Conservation (phyloP, 1,139 yeast genomes). For the Candida sp. region DNA sequence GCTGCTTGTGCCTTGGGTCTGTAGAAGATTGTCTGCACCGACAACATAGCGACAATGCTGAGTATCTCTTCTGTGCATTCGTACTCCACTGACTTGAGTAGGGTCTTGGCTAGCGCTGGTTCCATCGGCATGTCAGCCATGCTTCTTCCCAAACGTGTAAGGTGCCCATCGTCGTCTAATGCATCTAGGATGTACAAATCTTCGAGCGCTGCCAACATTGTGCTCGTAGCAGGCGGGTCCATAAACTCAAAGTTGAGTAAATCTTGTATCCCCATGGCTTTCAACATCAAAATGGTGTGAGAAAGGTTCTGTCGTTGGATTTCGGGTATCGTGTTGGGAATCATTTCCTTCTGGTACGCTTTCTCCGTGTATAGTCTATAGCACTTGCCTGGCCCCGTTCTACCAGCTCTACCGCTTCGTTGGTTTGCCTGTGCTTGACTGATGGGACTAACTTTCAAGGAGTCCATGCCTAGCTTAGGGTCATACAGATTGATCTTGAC, state of each 20-base stretch:
- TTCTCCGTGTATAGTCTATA: constrained; percentile 74
- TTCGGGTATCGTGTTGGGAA: constrained; percentile 86
- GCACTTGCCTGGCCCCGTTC: constrained; percentile 87
- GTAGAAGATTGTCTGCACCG: constrained; percentile 84
- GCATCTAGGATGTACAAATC: constrained; percentile 87
- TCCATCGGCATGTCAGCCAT: constrained; percentile 98
- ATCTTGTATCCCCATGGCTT: constrained; percentile 95
- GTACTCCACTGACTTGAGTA: constrained; percentile 74
- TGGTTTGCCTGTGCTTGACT: constrained; percentile 87
- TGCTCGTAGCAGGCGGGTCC: constrained; percentile 89
- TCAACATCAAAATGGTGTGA: constrained; percentile 84
- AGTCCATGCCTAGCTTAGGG: constrained; percentile 95
- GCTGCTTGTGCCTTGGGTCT: constrained; percentile 83
- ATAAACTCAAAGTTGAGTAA: constrained; percentile 82
- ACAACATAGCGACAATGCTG: constrained; percentile 89
- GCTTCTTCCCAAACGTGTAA: constrained; percentile 76
- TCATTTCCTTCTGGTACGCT: constrained; percentile 78
- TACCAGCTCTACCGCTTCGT: constrained; percentile 85
- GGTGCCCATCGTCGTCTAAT: constrained; percentile 73
- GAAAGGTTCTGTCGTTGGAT: constrained; percentile 91
- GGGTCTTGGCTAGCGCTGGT: constrained; percentile 84
- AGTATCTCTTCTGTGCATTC: constrained; percentile 85
- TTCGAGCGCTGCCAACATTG: constrained; percentile 80
- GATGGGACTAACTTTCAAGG: constrained; percentile 87
- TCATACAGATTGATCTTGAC: constrained; percentile 96